Evolutionary conservation across 2,329 filamentous ascomycete species (phyloP), one percentile per base, ranked within the genome.

Genomic region (Metarhizium rileyi): DNA sequence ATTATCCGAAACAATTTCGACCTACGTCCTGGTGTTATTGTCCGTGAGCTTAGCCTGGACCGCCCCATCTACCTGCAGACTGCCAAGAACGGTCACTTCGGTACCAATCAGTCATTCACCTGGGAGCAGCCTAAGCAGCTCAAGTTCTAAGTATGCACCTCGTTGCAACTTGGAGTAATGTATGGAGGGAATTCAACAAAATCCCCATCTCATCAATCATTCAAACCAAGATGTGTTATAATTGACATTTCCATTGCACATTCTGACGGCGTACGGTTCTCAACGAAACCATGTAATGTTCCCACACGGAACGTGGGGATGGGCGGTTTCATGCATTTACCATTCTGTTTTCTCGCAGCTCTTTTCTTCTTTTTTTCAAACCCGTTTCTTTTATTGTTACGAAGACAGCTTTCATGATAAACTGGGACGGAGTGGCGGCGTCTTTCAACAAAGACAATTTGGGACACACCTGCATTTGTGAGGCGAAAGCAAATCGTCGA

Each of bases 21-120:
- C 76, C 83, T 98, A 71, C 84, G 93, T 66, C 93, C 93, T 51
- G 93, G 93, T 84, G 90, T 96, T 70, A 97, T 98, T 65, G 93
- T 97, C 74, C 89, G 89, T 77, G 90, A 96, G 76, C 86, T 98
- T 59, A 86, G 93, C 75, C 81, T 98, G 59, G 86, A 83, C 72
- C 89, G 90, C 74, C 93, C 93, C 68, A 96, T 97, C 78, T 98
- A 98, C 85, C 83, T 83, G 81, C 81, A 91, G 78, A 98, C 93
- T 52, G 93, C 93, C 75, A 96, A 96, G 87, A 97, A 97, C 77
- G 93, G 93, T 63, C 93, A 98, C 83, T 98, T 98, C 75, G 78
- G 78, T 59, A 95, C 90, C 74, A 93, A 96, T 87, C 93, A 95
- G 82, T 77, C 72, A 72, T 98, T 98, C 82, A 83, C 77, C 74